Evolutionary conservation across 139 green algal species (phyloP).

Genomic region (Closterium sp.): DNA sequence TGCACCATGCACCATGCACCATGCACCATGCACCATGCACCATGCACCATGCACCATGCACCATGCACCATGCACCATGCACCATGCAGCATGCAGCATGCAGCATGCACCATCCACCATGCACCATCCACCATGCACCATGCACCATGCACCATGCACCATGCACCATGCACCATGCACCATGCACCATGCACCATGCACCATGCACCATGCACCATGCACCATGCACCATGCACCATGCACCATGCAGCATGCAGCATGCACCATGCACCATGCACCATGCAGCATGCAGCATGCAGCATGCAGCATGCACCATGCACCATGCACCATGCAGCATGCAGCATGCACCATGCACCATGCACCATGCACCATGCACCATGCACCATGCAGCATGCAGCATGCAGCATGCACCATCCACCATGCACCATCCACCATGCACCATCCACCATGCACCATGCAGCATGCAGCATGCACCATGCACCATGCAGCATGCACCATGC

Average conservation of each 20-base stretch:
- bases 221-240: constrained; percentile 32
- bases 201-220: constrained; percentile 34
- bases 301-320: no score
- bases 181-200: constrained; percentile 28
- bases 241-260: constrained; percentile 3
- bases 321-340: no score
- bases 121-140: constrained; percentile 30
- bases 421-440: no score
- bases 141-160: constrained; percentile 34
- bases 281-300: no score
- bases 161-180: constrained; percentile 34
- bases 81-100: constrained; percentile 26
- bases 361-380: no score
- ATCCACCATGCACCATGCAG: no score
- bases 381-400: no score
- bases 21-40: constrained; percentile 25
- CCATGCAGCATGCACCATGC: no score
- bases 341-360: no score
- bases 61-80: constrained; percentile 30
- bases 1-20: constrained; percentile 34
- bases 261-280: no score
- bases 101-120: constrained; percentile 29
- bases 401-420: no score
- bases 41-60: constrained; percentile 29
- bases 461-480: no score